Percentiles rank a stretch among this genome's conserved stretches.
phyloP scores from a whole-genome alignment of 2,329 filamentous ascomycete species.

The Cyphellophora attinorum region DNA sequence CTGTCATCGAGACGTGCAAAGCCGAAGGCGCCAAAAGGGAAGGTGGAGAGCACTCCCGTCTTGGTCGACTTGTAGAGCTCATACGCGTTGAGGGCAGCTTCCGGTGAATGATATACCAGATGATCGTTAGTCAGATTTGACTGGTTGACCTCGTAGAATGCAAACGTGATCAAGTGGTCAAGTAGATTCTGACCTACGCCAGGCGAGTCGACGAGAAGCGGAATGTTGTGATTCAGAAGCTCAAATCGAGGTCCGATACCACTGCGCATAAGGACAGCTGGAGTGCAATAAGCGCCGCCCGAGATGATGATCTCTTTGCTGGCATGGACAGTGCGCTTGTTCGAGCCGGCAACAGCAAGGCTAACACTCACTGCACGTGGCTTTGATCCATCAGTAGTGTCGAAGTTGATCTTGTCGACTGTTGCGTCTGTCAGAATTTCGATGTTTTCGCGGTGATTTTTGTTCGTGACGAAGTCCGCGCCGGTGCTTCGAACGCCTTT shows the following conservation, averaged over 20 bases:
- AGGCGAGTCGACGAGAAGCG: slow-evolving; percentile 44
- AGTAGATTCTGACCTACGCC: slow-evolving; percentile 57
- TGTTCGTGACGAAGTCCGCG: slow-evolving; percentile 43
- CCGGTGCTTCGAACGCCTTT: slow-evolving; percentile 44
- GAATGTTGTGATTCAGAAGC: slow-evolving; percentile 45
- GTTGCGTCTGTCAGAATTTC: slow-evolving; percentile 38
- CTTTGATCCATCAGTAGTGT: slow-evolving; percentile 19
- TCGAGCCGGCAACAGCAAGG: slow-evolving; percentile 23
- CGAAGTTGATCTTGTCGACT: slow-evolving; percentile 45
- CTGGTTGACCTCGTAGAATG: slow-evolving; percentile 6
- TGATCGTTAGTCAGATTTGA: slow-evolving; percentile 1
- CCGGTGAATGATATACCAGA: not conserved
- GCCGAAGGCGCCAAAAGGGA: slow-evolving; percentile 11
- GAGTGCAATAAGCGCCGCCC: slow-evolving; percentile 51
- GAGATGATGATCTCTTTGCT: slow-evolving; percentile 36
- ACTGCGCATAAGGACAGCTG: slow-evolving; percentile 55
- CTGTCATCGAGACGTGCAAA: slow-evolving; percentile 46
- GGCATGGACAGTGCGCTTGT: slow-evolving; percentile 18
- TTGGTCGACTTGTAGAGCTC: slow-evolving; percentile 1
- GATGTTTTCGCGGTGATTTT: slow-evolving; percentile 35
- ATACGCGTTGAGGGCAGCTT: not conserved
- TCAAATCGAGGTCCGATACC: slow-evolving; percentile 50
- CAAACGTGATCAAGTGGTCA: slow-evolving; percentile 32
- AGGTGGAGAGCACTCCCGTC: slow-evolving; percentile 4
- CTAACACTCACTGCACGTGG: slow-evolving; percentile 28